These are phyloP conservation scores for Termitomyces sp. DNA, from an alignment of 768 basidiomycete genomes.

Conservation along the genomic window DNA sequence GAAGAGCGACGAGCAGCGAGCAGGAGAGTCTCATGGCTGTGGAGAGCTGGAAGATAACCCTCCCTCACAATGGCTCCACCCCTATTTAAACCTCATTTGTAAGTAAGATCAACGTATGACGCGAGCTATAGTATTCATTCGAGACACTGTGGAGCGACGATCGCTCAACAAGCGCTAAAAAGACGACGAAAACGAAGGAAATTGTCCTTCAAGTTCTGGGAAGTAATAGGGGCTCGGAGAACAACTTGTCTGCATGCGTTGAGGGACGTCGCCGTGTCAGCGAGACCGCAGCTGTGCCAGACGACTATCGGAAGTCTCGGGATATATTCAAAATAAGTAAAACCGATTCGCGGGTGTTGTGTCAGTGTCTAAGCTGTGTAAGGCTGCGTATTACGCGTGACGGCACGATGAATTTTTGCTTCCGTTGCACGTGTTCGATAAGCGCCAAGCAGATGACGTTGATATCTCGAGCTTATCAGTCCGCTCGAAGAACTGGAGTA, in stretches of 20 bases:
- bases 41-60: not conserved
- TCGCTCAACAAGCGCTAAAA: not conserved
- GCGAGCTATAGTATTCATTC: not conserved
- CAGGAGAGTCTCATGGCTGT: slow-evolving; percentile 8
- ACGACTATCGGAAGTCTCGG: not conserved
- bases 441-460: not conserved
- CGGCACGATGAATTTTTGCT: not conserved
- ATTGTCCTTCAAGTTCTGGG: not conserved
- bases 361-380: slow-evolving; percentile 4
- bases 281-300: not conserved
- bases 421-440: slow-evolving; percentile 1
- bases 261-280: not conserved
- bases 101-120: slow-evolving; percentile 7
- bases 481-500: not conserved
- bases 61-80: not conserved
- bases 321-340: slow-evolving; percentile 1
- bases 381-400: not conserved
- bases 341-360: slow-evolving; percentile 6
- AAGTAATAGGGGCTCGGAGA: not conserved
- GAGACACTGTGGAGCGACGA: slow-evolving; percentile 11
- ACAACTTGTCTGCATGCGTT: too few species aligned
- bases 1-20: slow-evolving; percentile 1
- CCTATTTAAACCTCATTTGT: slow-evolving; percentile 12
- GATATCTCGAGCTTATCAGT: not conserved
- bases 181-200: not conserved